phyloP scores from a whole-genome alignment of 1,284 basidiomycete genomes.

The Anthracocystis setariae region DNA sequence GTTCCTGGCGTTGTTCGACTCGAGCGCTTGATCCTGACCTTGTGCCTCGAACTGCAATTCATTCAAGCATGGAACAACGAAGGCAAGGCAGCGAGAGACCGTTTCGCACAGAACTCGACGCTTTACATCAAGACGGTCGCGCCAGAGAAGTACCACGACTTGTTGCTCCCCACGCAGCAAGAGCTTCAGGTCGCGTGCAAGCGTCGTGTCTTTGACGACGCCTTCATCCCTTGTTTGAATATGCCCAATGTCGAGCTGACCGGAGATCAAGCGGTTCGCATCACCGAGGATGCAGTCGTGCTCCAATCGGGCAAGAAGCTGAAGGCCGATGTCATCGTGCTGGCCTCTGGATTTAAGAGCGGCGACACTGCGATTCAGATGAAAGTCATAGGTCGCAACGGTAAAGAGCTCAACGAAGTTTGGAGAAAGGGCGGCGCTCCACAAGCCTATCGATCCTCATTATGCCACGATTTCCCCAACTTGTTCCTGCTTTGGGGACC shows the following conservation, averaged over 20 bases:
- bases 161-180: slow-evolving; percentile 48
- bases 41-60: slow-evolving; percentile 42
- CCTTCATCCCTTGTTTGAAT: slow-evolving; percentile 42
- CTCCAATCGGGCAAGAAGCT: slow-evolving; percentile 35
- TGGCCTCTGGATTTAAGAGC: slow-evolving; percentile 45
- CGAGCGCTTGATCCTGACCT: slow-evolving; percentile 30
- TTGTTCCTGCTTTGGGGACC: slow-evolving; percentile 50
- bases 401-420: slow-evolving; percentile 31
- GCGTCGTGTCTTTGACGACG: slow-evolving; percentile 50
- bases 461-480: slow-evolving; percentile 55
- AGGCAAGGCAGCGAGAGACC: slow-evolving; percentile 29
- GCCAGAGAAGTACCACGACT: slow-evolving; percentile 52
- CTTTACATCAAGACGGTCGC: slow-evolving; percentile 47
- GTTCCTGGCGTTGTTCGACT: slow-evolving; percentile 25
- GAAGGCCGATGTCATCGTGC: slow-evolving; percentile 45
- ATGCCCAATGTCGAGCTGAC: slow-evolving; percentile 40
- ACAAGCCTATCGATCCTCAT: slow-evolving; percentile 41
- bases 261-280: slow-evolving; percentile 22
- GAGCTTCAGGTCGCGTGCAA: slow-evolving; percentile 52
- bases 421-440: slow-evolving; percentile 38
- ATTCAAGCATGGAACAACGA: slow-evolving; percentile 20
- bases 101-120: slow-evolving; percentile 21
- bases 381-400: slow-evolving; percentile 32
- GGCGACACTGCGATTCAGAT: slow-evolving; percentile 35
- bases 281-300: slow-evolving; percentile 31